Conservation (phyloP, 177 flowering plant species). For the Telopea speciosissima region DNA sequence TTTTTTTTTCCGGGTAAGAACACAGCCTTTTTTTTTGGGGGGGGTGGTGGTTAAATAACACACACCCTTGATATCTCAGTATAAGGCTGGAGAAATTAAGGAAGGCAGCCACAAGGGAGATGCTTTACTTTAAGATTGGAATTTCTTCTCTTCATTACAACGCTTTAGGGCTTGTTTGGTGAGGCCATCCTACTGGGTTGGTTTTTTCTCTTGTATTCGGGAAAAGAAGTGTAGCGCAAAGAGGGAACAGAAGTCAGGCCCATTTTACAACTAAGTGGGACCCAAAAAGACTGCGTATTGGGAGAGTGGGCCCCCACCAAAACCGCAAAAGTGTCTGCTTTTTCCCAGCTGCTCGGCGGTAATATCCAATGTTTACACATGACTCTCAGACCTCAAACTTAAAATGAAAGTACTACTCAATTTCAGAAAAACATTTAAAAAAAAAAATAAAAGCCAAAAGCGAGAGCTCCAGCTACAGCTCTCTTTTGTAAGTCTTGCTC, state of each 20-base stretch:
- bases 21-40: too few species aligned
- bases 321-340: conserved; percentile 2
- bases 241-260: conserved; percentile 11
- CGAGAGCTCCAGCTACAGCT: neutral
- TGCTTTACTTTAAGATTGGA: too few species aligned
- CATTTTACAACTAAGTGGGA: neutral
- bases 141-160: too few species aligned
- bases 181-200: too few species aligned
- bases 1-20: too few species aligned
- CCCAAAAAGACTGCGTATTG: neutral
- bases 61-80: too few species aligned
- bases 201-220: too few species aligned
- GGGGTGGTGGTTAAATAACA: too few species aligned
- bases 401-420: neutral
- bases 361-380: neutral
- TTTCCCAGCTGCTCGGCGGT: conserved; percentile 2
- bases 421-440: neutral
- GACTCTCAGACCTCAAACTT: neutral
- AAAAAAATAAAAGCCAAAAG: neutral
- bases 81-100: too few species aligned
- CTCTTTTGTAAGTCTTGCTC: neutral
- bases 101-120: too few species aligned
- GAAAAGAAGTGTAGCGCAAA: conserved; percentile 16
- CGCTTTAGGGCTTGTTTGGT: too few species aligned
- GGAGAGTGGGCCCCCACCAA: neutral